These are phyloP conservation scores for Aspergillus asperescens DNA, from an alignment of 495 filamentous ascomycete genomes.

Conservation along the genomic window DNA sequence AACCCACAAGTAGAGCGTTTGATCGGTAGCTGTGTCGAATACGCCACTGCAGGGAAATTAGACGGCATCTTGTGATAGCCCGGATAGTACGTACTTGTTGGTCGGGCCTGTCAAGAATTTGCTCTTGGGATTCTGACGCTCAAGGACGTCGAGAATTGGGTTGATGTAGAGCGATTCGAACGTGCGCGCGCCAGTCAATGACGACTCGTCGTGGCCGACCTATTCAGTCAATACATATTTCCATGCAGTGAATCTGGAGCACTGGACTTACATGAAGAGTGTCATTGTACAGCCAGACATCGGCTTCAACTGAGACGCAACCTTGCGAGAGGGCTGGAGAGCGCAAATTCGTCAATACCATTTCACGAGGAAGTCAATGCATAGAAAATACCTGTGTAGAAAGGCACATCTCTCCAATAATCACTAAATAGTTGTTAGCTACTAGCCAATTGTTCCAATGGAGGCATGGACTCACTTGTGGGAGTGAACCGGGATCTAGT, in stretches of 20 bases:
- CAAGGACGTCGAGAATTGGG: slow-evolving; percentile 49
- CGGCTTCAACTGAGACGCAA: slow-evolving; percentile 70
- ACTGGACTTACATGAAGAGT: slow-evolving; percentile 49
- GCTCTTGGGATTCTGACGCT: slow-evolving; percentile 43
- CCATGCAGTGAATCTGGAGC: background rate
- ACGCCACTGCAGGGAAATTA: slow-evolving; percentile 32
- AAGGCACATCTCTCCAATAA: slow-evolving; percentile 46
- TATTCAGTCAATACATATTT: slow-evolving; percentile 8
- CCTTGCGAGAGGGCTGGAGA: slow-evolving; percentile 50
- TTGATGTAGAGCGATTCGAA: slow-evolving; percentile 53
- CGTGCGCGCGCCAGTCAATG: slow-evolving; percentile 46
- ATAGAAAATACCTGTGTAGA: slow-evolving; percentile 41
- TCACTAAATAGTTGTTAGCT: slow-evolving; percentile 28
- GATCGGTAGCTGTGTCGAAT: slow-evolving; percentile 46
- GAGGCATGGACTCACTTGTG: slow-evolving; percentile 32
- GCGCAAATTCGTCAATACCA: background rate
- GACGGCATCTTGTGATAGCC: background rate
- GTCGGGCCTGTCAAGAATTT: slow-evolving; percentile 35
- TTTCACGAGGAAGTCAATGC: background rate
- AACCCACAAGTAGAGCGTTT: slow-evolving; percentile 65
- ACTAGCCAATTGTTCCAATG: background rate
- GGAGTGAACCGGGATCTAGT: slow-evolving; percentile 45
- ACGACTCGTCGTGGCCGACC: slow-evolving; percentile 53
- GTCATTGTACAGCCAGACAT: slow-evolving; percentile 75
- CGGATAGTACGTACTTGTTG: slow-evolving; percentile 28